Conservation (phyloP, 2,329 filamentous ascomycete species). For the Pseudogymnoascus pannorum region DNA sequence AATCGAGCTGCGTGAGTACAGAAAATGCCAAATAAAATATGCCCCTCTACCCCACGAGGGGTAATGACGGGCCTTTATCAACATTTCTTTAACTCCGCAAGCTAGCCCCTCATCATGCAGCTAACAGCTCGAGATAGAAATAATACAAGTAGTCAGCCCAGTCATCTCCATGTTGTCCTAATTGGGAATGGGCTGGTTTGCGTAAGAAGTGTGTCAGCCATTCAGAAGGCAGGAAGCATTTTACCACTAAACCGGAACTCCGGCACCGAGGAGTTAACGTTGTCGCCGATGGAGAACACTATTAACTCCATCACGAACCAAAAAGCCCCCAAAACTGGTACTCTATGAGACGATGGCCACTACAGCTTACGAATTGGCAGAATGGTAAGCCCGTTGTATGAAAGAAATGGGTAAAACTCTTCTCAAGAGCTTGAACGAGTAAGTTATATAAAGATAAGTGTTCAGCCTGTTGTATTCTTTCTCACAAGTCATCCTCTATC, state of each 20-base stretch:
- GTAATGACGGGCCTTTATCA: background rate
- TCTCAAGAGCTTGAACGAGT: background rate
- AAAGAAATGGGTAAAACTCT: background rate
- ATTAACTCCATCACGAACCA: background rate
- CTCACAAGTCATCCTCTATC: background rate
- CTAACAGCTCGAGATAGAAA: background rate
- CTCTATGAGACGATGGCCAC: background rate
- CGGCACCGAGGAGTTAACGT: background rate
- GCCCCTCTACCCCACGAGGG: background rate
- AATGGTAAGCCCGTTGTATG: background rate
- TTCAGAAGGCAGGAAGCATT: background rate
- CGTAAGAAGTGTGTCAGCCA: background rate
- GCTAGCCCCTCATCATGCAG: background rate
- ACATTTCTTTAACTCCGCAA: background rate
- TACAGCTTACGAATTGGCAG: background rate
- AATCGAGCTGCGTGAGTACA: background rate
- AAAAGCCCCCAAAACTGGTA: background rate
- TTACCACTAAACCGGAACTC: background rate
- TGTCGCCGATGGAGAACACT: background rate
- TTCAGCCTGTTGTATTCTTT: background rate
- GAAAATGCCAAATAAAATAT: background rate
- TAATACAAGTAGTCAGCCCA: background rate
- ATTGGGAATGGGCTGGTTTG: background rate
- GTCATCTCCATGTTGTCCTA: background rate
- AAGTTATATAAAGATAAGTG: slow-evolving; percentile 1